Base-by-base conservation (phyloP, 371 early-diverging fungal genomes). In the Mucor plumbeus region DNA sequence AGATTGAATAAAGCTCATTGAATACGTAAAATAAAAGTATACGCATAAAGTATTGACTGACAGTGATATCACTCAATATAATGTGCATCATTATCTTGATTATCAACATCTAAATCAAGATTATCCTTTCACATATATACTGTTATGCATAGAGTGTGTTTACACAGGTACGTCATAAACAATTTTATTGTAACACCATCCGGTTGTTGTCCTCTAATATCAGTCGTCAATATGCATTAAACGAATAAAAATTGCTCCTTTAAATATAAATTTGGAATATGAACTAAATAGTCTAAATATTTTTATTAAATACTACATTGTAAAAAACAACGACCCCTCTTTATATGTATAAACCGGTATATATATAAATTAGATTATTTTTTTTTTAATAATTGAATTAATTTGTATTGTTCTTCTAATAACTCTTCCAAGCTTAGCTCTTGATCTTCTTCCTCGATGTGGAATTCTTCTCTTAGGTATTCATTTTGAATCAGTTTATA, bases 341-440 rank as follows among this genome's bases (percentile, higher is more conserved):
- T 21, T 50, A 21, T 26, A 26, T 26, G 3, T 26, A 38, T 38
- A 38, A 9, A 38, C 38, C 38, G 4, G 50, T 21, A 4, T 10
- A 21, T 21, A 50, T 1, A 50, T 26, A 7, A 48, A 19, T 26
- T 26, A 1, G 26, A 54, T 55, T n/a, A 35, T 15, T 60, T 47
- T 48, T 62, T 61, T 13, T 53, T 48, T 13, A 61, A 13, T 15
- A 43, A 9, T 26, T 61, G 67, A 47, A 68, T 68, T 21, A 61
- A 19, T 44, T 31, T 43, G 33, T 39, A 56, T 26, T 67, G 67
- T 47, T 67, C 67, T 34, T 67, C 57, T 44, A 67, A 41, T 38
- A 67, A 33, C 7, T 56, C 57, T 21, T 67, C 56, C 40, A 67
- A 39, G 33, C 50, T 50, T 8, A 48, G 35, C 21, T 41, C 44